Percentiles rank a stretch among this genome's conserved stretches.
Conservation (phyloP, 352 stramenopile species). For the Phytophthora fragariae region DNA sequence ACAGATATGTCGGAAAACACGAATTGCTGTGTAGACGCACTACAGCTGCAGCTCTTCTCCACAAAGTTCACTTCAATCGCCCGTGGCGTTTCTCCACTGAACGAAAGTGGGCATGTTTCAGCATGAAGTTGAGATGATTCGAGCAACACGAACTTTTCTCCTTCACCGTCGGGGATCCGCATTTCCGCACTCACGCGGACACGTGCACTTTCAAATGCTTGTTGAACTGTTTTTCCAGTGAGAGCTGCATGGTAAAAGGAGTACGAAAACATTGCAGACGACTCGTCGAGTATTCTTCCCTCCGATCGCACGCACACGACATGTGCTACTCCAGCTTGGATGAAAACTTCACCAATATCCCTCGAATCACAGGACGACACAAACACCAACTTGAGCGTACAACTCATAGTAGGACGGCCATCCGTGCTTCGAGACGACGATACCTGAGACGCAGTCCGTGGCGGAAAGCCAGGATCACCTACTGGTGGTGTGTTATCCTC, state of each 20-base stretch:
- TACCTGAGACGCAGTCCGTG: slow-evolving; percentile 14
- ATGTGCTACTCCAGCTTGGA: slow-evolving; percentile 76
- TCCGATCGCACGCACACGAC: slow-evolving; percentile 83
- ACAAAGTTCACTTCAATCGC: slow-evolving; percentile 65
- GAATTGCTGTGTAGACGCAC: slow-evolving; percentile 56
- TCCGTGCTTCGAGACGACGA: slow-evolving; percentile 40
- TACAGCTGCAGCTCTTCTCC: slow-evolving; percentile 62
- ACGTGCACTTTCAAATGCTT: slow-evolving; percentile 80
- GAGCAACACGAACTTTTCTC: slow-evolving; percentile 82
- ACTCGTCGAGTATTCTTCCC: slow-evolving; percentile 72
- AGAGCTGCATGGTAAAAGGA: slow-evolving; percentile 84
- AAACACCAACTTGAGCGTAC: slow-evolving; percentile 81
- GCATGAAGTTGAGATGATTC: slow-evolving; percentile 73
- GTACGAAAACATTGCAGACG: slow-evolving; percentile 79
- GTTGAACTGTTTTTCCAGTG: slow-evolving; percentile 73
- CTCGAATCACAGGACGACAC: slow-evolving; percentile 84
- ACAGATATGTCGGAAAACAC: slow-evolving; percentile 79
- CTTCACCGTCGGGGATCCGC: slow-evolving; percentile 64
- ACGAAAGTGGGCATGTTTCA: slow-evolving; percentile 54
- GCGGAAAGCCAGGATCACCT: slow-evolving; percentile 13
- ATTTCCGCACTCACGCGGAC: slow-evolving; percentile 78
- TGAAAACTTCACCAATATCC: slow-evolving; percentile 83
- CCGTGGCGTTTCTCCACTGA: slow-evolving; percentile 29
- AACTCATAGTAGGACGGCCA: slow-evolving; percentile 32
- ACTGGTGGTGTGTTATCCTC: slow-evolving; percentile 18